Conservation (phyloP, 2,329 filamentous ascomycete genomes). For the Clonostachys solani region DNA sequence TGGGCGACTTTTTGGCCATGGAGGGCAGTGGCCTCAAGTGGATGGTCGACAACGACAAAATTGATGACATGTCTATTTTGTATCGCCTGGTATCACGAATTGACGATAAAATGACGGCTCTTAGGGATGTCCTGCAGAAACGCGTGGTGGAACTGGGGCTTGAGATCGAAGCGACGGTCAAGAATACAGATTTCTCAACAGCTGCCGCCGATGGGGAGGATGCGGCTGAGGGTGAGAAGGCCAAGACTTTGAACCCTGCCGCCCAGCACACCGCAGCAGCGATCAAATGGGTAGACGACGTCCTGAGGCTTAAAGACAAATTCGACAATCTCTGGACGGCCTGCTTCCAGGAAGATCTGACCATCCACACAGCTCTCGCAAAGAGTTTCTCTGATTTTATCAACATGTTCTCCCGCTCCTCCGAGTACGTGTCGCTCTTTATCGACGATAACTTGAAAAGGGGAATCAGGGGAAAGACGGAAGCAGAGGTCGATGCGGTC, state of each 20-base stretch:
- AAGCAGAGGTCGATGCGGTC: constrained; percentile 77
- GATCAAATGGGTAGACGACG: constrained; percentile 93
- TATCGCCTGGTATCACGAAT: constrained; percentile 77
- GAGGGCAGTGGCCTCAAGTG: constrained; percentile 78
- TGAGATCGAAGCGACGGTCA: constrained; percentile 71
- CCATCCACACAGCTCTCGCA: constrained; percentile 76
- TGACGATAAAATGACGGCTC: constrained; percentile 65
- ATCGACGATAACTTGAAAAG: constrained; percentile 96
- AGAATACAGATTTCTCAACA: constrained; percentile 49
- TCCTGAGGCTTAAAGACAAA: constrained; percentile 79
- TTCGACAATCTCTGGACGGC: constrained; percentile 75
- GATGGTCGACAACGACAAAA: constrained; percentile 88
- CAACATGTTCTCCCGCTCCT: constrained; percentile 79
- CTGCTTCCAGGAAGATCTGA: constrained; percentile 72
- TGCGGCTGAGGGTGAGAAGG: constrained; percentile 33
- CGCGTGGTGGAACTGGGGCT: constrained; percentile 76
- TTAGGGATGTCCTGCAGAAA: constrained; percentile 67
- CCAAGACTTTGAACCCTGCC: constrained; percentile 35
- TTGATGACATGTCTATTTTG: constrained; percentile 74
- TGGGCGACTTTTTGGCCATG: constrained; percentile 78
- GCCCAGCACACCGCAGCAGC: constrained; percentile 84
- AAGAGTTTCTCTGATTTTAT: constrained; percentile 91
- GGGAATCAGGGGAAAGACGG: constrained; percentile 88
- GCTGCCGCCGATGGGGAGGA: constrained; percentile 38
- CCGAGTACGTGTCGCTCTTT: constrained; percentile 92